These are phyloP conservation scores for Angomonas ambiguus DNA, from an alignment of 208 protist species.

Conservation along the genomic window DNA sequence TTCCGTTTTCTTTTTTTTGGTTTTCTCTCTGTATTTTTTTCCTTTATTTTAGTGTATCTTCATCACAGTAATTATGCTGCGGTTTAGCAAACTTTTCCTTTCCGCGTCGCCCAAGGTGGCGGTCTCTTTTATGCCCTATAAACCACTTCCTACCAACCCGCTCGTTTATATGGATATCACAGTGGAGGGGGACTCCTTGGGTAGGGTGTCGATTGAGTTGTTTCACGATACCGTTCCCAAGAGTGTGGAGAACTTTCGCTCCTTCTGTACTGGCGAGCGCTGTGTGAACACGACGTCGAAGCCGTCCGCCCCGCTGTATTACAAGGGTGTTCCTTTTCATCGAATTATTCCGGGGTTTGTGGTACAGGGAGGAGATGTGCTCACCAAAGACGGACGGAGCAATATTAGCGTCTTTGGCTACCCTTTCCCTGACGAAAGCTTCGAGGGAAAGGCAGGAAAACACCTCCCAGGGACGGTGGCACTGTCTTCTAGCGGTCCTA, in stretches of 20 bases:
- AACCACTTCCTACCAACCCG: slow-evolving; percentile 48
- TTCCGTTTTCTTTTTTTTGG: slow-evolving; percentile 12
- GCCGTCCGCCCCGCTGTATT: slow-evolving; percentile 66
- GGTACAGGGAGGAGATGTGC: slow-evolving; percentile 94
- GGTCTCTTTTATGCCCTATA: slow-evolving; percentile 62
- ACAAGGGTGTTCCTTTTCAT: slow-evolving; percentile 94
- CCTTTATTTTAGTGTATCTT: slow-evolving; percentile 13
- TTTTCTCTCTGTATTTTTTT: slow-evolving; percentile 4
- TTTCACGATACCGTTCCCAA: slow-evolving; percentile 91
- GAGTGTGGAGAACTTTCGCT: slow-evolving; percentile 94
- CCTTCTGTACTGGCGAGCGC: slow-evolving; percentile 91
- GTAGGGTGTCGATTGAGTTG: slow-evolving; percentile 88
- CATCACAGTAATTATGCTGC: slow-evolving; percentile 4
- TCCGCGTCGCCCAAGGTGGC: neutral
- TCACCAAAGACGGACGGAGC: slow-evolving; percentile 89
- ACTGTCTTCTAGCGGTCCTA: slow-evolving; percentile 81
- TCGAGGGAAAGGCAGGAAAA: slow-evolving; percentile 88
- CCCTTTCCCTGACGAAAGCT: slow-evolving; percentile 93
- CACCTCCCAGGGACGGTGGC: slow-evolving; percentile 81
- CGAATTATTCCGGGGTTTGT: slow-evolving; percentile 94
- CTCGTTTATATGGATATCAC: slow-evolving; percentile 87
- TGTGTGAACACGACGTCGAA: slow-evolving; percentile 19
- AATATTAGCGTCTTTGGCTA: slow-evolving; percentile 94
- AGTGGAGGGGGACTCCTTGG: slow-evolving; percentile 67
- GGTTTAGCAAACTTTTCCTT: neutral